Conservation (phyloP, 805 yeast genomes). For the Hanseniaspora guilliermondii region DNA sequence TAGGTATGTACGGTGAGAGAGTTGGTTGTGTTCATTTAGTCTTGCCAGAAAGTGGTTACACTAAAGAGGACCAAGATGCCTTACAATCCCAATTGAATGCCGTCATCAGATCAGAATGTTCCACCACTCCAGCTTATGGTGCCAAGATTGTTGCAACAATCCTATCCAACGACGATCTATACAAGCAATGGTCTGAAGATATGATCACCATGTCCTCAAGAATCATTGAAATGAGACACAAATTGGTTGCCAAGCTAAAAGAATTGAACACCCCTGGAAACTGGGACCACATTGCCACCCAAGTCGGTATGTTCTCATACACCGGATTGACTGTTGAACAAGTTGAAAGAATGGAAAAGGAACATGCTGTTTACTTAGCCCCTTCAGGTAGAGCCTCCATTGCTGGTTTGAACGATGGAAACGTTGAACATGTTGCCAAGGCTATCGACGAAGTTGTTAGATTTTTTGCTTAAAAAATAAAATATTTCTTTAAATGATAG, state of each 20-base stretch:
- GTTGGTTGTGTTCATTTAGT: conserved; percentile 83
- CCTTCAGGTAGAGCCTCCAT: conserved; percentile 81
- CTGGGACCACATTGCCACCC: conserved; percentile 84
- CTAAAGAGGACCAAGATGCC: conserved; percentile 31
- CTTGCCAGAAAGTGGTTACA: conserved; percentile 30
- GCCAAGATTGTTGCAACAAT: conserved; percentile 77
- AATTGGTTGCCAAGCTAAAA: conserved; percentile 48
- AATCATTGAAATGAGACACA: conserved; percentile 64
- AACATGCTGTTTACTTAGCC: conserved; percentile 73
- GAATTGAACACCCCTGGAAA: conserved; percentile 67
- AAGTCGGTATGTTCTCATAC: conserved; percentile 94
- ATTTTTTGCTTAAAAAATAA: conserved; percentile 22
- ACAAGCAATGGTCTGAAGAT: conserved; percentile 71
- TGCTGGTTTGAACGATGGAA: conserved; percentile 77
- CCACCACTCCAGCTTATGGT: conserved; percentile 93
- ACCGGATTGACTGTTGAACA: conserved; percentile 73
- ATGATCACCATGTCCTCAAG: conserved; percentile 78
- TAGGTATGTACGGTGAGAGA: conserved; percentile 96
- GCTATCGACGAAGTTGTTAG: conserved; percentile 70
- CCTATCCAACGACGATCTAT: conserved; percentile 53
- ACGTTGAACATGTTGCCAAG: conserved; percentile 65
- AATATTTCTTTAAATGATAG: no score
- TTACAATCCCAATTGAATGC: conserved; percentile 63
- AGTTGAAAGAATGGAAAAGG: conserved; percentile 60
- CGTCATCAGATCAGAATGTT: conserved; percentile 70